These are phyloP conservation scores for Cyclotella kingstonii DNA, from an alignment of 108 stramenopile genomes.

Conservation along the genomic window DNA sequence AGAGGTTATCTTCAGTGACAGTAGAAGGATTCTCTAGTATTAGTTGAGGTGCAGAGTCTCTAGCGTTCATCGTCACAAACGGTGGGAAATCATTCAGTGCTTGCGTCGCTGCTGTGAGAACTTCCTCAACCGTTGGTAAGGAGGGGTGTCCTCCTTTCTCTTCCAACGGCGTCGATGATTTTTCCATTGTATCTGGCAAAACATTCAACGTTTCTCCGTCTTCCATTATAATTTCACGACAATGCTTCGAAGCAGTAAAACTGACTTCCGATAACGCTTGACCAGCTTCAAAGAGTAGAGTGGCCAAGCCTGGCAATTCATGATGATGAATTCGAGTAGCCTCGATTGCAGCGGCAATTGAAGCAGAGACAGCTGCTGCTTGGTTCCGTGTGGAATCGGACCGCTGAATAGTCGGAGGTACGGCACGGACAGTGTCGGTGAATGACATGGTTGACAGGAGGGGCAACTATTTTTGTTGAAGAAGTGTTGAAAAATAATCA, in stretches of 20 bases:
- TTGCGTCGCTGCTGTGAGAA: conserved; percentile 49
- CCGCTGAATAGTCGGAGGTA: no score
- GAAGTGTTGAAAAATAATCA: no score
- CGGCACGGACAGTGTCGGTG: no score
- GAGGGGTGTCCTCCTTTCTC: conserved; percentile 13
- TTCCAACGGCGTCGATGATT: background rate
- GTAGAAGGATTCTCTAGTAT: conserved; percentile 46
- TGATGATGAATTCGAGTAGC: conserved; percentile 6
- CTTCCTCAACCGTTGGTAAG: conserved; percentile 60
- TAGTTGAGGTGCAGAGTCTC: conserved; percentile 82
- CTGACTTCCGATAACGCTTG: background rate
- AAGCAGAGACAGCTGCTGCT: conserved; percentile 9
- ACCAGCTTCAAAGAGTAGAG: conserved; percentile 6
- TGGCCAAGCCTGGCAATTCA: conserved; percentile 15
- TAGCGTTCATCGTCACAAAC: conserved; percentile 62
- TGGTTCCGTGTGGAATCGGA: conserved; percentile 7
- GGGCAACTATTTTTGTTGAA: no score
- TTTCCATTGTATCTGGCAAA: background rate
- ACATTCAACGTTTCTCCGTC: background rate
- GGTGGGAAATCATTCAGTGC: conserved; percentile 68
- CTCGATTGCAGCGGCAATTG: conserved; percentile 8
- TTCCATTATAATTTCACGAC: background rate
- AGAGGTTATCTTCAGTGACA: background rate
- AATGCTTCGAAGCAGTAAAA: background rate
- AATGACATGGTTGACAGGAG: no score